Evolutionary conservation across 225 moss, liverwort and hornwort species (phyloP).

Genomic region (Rhytidiadelphus loreus): DNA sequence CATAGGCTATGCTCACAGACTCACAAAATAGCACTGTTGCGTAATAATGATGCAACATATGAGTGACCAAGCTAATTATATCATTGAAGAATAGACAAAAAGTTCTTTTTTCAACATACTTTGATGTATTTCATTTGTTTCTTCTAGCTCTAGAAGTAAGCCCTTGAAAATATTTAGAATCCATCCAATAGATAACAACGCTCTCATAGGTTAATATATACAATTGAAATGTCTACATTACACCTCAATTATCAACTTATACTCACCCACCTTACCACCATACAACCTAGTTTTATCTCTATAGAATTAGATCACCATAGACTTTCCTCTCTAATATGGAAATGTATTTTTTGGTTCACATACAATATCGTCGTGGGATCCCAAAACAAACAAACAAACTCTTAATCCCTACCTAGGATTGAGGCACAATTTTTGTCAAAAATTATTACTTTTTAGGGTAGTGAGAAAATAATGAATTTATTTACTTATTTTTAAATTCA

Average conservation of each 20-base stretch:
- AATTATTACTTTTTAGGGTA: neutral
- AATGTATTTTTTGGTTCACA: neutral
- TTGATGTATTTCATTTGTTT: neutral
- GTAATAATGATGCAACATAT: neutral
- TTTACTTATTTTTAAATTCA: too few species aligned
- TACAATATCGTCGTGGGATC: neutral
- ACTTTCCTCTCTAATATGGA: neutral
- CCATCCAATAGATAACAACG: fast-evolving
- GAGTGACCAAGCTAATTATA: neutral
- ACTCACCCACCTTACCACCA: neutral
- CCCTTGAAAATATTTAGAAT: neutral
- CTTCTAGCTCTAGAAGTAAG: neutral
- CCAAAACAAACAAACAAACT: too few species aligned
- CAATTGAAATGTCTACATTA: neutral
- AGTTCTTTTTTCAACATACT: neutral
- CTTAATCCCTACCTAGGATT: neutral
- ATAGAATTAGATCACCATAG: neutral
- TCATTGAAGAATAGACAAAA: neutral
- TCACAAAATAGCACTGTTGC: too few species aligned
- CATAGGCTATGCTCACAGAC: too few species aligned
- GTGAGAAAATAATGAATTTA: neutral
- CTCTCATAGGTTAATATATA: neutral
- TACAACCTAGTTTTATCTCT: neutral
- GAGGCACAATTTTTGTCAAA: neutral
- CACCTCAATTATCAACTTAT: neutral